Conservation (phyloP, 768 basidiomycete genomes). For the Tulasnella sp. region DNA sequence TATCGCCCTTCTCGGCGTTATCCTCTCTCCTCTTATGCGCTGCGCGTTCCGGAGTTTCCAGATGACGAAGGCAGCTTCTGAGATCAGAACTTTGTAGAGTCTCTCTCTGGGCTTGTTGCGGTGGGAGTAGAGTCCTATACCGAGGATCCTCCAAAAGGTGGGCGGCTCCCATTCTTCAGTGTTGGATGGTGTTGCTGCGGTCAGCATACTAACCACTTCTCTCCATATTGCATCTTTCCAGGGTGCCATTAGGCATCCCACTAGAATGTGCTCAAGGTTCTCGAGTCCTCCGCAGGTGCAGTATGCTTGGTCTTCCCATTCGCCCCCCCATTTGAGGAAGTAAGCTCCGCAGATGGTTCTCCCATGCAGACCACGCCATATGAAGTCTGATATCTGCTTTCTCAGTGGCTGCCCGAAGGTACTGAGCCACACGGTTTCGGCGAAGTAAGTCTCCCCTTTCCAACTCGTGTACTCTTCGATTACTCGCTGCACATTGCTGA, state of each 20-base stretch:
- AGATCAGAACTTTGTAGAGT: neutral
- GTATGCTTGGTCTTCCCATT: constrained; percentile 2
- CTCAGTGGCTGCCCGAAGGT: neutral
- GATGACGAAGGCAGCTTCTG: neutral
- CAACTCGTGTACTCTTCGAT: neutral
- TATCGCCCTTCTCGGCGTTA: neutral
- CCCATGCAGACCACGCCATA: constrained; percentile 2
- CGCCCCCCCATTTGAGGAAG: constrained; percentile 4
- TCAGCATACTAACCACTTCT: neutral
- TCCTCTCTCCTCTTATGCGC: neutral
- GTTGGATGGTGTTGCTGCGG: neutral
- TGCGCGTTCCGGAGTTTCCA: neutral
- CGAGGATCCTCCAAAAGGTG: neutral
- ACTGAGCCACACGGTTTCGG: neutral
- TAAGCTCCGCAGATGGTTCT: neutral
- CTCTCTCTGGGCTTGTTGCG: neutral
- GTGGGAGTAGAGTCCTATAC: neutral
- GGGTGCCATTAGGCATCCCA: neutral
- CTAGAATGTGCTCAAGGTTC: constrained; percentile 1
- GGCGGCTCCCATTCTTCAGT: neutral
- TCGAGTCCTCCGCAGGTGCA: constrained; percentile 1
- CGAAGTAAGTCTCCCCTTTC: neutral
- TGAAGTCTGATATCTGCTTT: constrained; percentile 5
- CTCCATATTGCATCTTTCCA: neutral
- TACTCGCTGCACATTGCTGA: neutral